Evolutionary conservation across 2,329 filamentous ascomycete species (phyloP).

Genomic region (Neophaeococcomyces aloes): DNA sequence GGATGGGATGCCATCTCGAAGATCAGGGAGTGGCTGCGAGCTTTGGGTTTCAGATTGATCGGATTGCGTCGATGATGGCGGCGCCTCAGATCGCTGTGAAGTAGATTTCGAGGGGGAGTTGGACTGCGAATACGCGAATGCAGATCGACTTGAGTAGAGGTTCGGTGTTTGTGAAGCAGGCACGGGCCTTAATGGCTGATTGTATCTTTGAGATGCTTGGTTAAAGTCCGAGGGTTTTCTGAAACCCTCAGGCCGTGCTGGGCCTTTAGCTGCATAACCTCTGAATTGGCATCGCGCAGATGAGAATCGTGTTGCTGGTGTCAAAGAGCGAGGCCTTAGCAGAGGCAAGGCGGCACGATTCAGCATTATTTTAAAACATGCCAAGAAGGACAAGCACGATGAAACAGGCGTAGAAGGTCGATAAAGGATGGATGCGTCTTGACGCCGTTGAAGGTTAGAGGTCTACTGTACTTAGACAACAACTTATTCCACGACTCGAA

Average conservation of each 20-base stretch:
- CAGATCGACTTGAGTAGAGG: neutral
- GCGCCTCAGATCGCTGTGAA: too few species aligned
- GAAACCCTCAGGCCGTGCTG: slow-evolving; percentile 18
- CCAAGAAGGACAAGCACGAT: slow-evolving; percentile 3
- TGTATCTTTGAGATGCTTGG: neutral
- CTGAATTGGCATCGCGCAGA: slow-evolving; percentile 27
- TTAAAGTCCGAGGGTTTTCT: slow-evolving; percentile 11
- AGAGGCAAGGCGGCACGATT: slow-evolving; percentile 37
- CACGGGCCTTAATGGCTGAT: slow-evolving; percentile 4
- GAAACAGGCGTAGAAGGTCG: neutral
- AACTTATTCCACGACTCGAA: too few species aligned
- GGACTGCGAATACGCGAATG: neutral
- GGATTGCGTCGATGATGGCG: slow-evolving; percentile 9
- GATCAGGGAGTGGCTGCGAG: slow-evolving; percentile 53
- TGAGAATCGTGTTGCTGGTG: slow-evolving; percentile 28
- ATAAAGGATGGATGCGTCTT: neutral
- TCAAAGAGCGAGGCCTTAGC: slow-evolving; percentile 32
- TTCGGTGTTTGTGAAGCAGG: slow-evolving; percentile 5
- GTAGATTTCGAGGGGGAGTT: neutral
- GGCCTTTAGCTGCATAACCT: slow-evolving; percentile 30
- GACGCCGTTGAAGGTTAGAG: neutral
- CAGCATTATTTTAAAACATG: slow-evolving; percentile 28
- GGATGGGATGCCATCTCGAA: slow-evolving; percentile 81
- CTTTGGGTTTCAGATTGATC: slow-evolving; percentile 11
- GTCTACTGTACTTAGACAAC: too few species aligned